Percentiles rank a stretch among this genome's conserved stretches.
Conservation (phyloP, 2,329 filamentous ascomycete genomes). For the Monilinia fructicola region DNA sequence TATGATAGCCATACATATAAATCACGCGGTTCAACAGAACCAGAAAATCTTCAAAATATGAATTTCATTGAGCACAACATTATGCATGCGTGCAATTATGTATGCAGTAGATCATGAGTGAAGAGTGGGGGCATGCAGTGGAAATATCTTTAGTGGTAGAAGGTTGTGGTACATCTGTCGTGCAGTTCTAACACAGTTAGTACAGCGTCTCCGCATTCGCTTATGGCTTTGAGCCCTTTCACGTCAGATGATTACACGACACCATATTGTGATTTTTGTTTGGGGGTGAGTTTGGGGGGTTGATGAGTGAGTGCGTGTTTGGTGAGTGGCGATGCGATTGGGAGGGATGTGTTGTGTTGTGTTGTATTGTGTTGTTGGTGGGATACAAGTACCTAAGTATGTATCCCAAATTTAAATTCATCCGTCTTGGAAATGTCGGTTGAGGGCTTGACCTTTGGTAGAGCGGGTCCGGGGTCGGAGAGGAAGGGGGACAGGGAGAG, state of each 20-base stretch:
- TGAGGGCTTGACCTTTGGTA: too few relatives aligned
- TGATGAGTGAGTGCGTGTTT: not conserved
- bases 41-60: not conserved
- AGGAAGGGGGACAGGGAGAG: too few relatives aligned
- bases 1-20: not conserved
- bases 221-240: not conserved
- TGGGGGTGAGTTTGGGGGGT: too few relatives aligned
- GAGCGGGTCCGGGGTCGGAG: too few relatives aligned
- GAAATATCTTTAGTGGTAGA: not conserved
- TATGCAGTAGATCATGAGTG: conserved; percentile 6
- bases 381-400: too few relatives aligned
- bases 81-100: not conserved
- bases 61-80: not conserved
- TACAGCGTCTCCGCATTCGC: conserved; percentile 9
- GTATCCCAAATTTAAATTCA: not conserved
- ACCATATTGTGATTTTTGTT: not conserved
- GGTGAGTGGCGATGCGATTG: too few relatives aligned
- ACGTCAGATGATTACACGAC: not conserved
- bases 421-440: not conserved
- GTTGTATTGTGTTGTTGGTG: too few relatives aligned
- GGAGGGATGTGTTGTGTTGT: too few relatives aligned
- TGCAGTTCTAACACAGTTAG: conserved; percentile 17
- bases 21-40: not conserved
- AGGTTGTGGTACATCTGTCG: conserved; percentile 5
- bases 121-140: not conserved